Conservation (phyloP, 2,329 filamentous ascomycete species). For the Cordyceps cateniannulata region DNA sequence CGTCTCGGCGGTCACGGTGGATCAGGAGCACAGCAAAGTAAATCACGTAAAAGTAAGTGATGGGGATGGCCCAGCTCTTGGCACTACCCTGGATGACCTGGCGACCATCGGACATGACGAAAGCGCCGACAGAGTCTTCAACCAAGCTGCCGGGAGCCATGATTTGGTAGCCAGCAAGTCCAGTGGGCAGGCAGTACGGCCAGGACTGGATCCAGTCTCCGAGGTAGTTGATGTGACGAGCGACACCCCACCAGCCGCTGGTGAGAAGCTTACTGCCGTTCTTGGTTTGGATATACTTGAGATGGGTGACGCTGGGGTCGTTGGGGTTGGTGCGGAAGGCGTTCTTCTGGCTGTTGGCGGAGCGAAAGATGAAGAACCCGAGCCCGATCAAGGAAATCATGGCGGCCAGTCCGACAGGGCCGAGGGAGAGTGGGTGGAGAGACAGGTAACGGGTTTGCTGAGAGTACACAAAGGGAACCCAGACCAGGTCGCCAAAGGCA, state of each 20-base stretch:
- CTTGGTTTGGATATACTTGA: slow-evolving; percentile 81
- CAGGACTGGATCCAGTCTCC: slow-evolving; percentile 94
- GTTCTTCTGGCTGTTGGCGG: slow-evolving; percentile 94
- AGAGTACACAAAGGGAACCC: slow-evolving; percentile 87
- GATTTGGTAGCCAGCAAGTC: slow-evolving; percentile 74
- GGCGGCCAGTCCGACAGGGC: slow-evolving; percentile 54
- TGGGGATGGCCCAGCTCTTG: slow-evolving; percentile 74
- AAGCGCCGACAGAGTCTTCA: slow-evolving; percentile 45
- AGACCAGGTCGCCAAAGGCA: slow-evolving; percentile 83
- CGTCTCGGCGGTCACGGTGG: slow-evolving; percentile 80
- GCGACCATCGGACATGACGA: slow-evolving; percentile 52
- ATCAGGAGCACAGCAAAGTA: slow-evolving; percentile 86
- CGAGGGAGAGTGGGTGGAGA: slow-evolving; percentile 73
- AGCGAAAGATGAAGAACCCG: slow-evolving; percentile 89
- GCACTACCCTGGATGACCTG: slow-evolving; percentile 66
- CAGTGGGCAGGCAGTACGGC: slow-evolving; percentile 84
- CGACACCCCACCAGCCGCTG: slow-evolving; percentile 88
- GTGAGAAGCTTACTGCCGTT: slow-evolving; percentile 74
- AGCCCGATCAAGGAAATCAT: slow-evolving; percentile 61
- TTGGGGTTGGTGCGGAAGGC: slow-evolving; percentile 81
- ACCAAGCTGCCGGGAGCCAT: slow-evolving; percentile 46
- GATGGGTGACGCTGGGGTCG: slow-evolving; percentile 70
- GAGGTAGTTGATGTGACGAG: slow-evolving; percentile 91
- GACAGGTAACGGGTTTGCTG: slow-evolving; percentile 80
- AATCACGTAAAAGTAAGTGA: slow-evolving; percentile 91